These are phyloP conservation scores for Mallotus nudiflorus DNA, from an alignment of 345 rosid genomes.

Conservation along the genomic window DNA sequence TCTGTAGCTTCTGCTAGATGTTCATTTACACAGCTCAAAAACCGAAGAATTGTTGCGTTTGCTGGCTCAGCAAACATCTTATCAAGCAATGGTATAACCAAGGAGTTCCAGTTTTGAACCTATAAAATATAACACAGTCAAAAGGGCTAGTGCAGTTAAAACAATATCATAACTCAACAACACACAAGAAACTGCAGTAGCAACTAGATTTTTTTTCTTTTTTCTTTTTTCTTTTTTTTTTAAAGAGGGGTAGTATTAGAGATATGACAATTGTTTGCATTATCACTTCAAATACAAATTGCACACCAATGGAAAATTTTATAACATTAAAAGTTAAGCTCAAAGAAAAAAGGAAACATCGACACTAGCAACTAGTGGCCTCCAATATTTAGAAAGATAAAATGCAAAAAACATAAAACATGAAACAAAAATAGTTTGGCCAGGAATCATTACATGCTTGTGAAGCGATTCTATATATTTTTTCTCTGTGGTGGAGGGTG, in stretches of 20 bases:
- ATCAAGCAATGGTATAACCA: slow-evolving; percentile 63
- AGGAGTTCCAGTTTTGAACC: slow-evolving; percentile 73
- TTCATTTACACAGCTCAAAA: slow-evolving; percentile 69
- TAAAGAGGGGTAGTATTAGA: too few species aligned
- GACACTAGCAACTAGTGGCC: not conserved
- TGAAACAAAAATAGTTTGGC: not conserved
- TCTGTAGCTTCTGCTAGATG: slow-evolving; percentile 58
- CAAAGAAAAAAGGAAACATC: not conserved
- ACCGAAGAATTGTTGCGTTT: slow-evolving; percentile 75
- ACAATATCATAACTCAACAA: not conserved
- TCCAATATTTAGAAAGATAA: not conserved
- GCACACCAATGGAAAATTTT: not conserved
- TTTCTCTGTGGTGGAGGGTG: too few species aligned
- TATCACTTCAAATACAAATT: not conserved
- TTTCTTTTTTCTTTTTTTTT: too few species aligned
- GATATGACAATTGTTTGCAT: not conserved
- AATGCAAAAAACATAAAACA: not conserved
- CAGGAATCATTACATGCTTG: not conserved
- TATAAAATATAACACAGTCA: slow-evolving; percentile 32
- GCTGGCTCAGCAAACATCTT: slow-evolving; percentile 91
- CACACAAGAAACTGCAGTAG: slow-evolving; percentile 5
- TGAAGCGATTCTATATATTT: not conserved
- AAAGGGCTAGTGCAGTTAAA: not conserved
- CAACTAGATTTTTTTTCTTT: not conserved
- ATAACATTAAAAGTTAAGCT: not conserved